Percentiles rank a stretch among this genome's conserved stretches.
Evolutionary conservation across 306 rosid genomes (phyloP).

Genomic region (Purshia tridentata): DNA sequence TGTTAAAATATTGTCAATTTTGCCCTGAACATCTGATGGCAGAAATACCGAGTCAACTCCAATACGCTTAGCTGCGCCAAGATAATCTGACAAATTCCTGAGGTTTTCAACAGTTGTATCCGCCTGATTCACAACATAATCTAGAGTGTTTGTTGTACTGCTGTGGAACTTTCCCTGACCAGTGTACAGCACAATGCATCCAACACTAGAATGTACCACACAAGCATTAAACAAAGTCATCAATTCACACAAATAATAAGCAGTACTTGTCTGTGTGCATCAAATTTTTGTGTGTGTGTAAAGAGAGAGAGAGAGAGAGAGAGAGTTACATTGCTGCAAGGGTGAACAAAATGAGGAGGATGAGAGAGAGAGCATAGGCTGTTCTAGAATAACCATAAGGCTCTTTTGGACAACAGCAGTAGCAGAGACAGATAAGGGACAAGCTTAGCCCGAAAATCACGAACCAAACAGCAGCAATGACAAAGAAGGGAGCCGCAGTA

Average conservation of each 20-base stretch:
- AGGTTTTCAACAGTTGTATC: conserved; percentile 59
- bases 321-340: conserved; percentile 59
- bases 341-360: conserved; percentile 67
- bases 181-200: conserved; percentile 64
- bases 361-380: conserved; percentile 51
- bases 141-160: conserved; percentile 56
- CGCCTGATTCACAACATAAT: conserved; percentile 62
- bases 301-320: conserved; percentile 7
- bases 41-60: conserved; percentile 74
- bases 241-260: neutral
- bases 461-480: conserved; percentile 64
- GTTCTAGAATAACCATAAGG: conserved; percentile 57
- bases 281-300: neutral
- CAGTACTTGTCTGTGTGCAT: neutral
- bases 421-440: conserved; percentile 41
- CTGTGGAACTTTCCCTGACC: conserved; percentile 82
- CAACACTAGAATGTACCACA: conserved; percentile 45
- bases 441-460: conserved; percentile 57
- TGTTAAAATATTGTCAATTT: conserved; percentile 57
- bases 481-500: conserved; percentile 66
- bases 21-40: conserved; percentile 60
- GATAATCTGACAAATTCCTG: conserved; percentile 64
- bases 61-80: conserved; percentile 77
- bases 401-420: conserved; percentile 61
- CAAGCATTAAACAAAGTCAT: conserved; percentile 14